A percentile compares a stretch with the other conserved stretches of the same genome.
phyloP scores from a whole-genome alignment of 805 yeast genomes.

The Cyberlindnera suaveolens region DNA sequence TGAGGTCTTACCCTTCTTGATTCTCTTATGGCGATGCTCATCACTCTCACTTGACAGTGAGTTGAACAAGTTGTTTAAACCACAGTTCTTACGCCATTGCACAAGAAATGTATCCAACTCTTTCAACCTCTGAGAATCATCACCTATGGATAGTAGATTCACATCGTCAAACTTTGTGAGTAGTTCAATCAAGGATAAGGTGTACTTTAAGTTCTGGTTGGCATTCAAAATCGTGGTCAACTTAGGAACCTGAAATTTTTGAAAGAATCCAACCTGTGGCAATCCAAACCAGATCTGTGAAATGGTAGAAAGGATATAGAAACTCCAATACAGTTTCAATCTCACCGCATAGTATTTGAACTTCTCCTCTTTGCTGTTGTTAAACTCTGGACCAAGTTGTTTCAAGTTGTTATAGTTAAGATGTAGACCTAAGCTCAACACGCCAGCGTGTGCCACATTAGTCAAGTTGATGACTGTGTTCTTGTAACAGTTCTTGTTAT shows the following conservation, averaged over 20 bases:
- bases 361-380: constrained; percentile 11
- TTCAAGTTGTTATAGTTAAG: constrained; percentile 21
- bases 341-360: constrained; percentile 21
- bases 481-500: constrained; percentile 23
- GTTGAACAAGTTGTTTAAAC: constrained; percentile 9
- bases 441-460: constrained; percentile 15
- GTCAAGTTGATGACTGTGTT: constrained; percentile 19
- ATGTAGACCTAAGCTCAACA: constrained; percentile 23
- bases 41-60: constrained; percentile 9
- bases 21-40: constrained; percentile 9
- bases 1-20: constrained; percentile 8
- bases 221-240: constrained; percentile 29
- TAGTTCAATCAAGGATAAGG: constrained; percentile 28
- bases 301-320: constrained; percentile 26
- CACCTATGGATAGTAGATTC: constrained; percentile 15
- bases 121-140: constrained; percentile 16
- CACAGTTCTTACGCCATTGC: constrained; percentile 13
- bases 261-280: constrained; percentile 20
- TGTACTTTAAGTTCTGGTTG: constrained; percentile 28
- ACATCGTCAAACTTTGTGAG: constrained; percentile 15
- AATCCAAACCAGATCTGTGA: constrained; percentile 19
- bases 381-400: constrained; percentile 4
- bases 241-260: constrained; percentile 26
- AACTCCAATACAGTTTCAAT: constrained; percentile 39
- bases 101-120: constrained; percentile 11